These are phyloP conservation scores for Candida yuanshanica DNA, from an alignment of 805 yeast genomes.

Conservation along the genomic window DNA sequence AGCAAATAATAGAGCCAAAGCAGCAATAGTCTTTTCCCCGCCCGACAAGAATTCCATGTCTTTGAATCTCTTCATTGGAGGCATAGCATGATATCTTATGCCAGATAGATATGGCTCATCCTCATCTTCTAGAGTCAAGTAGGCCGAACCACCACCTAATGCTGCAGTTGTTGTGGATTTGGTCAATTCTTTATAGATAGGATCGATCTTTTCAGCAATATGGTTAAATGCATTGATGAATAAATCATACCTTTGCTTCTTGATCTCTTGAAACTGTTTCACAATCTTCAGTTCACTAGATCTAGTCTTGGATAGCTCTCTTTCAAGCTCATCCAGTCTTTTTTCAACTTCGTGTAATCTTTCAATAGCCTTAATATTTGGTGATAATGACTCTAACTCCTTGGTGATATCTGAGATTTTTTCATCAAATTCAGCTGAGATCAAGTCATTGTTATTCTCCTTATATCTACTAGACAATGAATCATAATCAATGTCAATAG, in stretches of 20 bases:
- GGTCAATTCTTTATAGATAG: conserved; percentile 81
- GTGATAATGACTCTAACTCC: conserved; percentile 43
- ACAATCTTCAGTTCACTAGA: conserved; percentile 50
- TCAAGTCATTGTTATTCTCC: conserved; percentile 27
- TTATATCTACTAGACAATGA: conserved; percentile 38
- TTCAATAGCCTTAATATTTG: conserved; percentile 78
- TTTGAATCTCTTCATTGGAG: conserved; percentile 88
- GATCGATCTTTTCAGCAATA: conserved; percentile 65
- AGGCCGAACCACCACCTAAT: conserved; percentile 91
- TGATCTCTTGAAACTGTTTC: conserved; percentile 54
- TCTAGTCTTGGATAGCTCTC: conserved; percentile 58
- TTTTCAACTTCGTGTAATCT: conserved; percentile 64
- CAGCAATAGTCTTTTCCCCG: conserved; percentile 96
- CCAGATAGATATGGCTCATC: conserved; percentile 87
- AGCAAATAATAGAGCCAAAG: conserved; percentile 85
- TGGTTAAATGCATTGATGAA: conserved; percentile 76
- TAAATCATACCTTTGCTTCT: conserved; percentile 47
- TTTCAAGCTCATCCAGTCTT: conserved; percentile 54
- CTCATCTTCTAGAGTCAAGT: conserved; percentile 77
- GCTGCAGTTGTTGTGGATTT: conserved; percentile 45
- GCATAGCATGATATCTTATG: conserved; percentile 88
- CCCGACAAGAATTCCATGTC: conserved; percentile 93
- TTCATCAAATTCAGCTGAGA: conserved; percentile 30
- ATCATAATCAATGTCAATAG: conserved; percentile 51
- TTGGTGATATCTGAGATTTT: conserved; percentile 33